Evolutionary conservation across 2,329 filamentous ascomycete genomes (phyloP), one percentile per base, ranked within the genome.

Genomic region (Ascochyta pisi): DNA sequence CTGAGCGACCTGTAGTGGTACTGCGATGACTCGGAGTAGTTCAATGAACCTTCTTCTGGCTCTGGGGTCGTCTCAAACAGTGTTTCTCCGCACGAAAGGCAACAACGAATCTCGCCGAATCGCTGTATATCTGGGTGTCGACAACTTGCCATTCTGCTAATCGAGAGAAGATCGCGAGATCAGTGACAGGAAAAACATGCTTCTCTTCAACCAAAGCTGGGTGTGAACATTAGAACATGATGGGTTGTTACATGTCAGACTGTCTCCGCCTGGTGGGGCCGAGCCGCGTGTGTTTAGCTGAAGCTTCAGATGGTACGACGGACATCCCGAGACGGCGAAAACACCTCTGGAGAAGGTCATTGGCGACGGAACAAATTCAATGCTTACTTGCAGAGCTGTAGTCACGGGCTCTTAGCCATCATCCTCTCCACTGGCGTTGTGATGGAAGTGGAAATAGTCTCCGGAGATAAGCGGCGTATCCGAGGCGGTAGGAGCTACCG

Each of bases 381-480:
- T 5, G 10, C 10, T 12, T 29, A 10, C 4, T 29, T 29, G 10
- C 4, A 34, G 9, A 35, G n/a, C 4, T 35, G n/a, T 3, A 35
- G 2, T 16, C n/a, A n/a, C 15, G n/a, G 16, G 15, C 8, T 16
- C 2, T 35, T n/a, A 16, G n/a, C 33, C 12, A 31, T 31, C 10
- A 15, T 31, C 12, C 12, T 3, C 29, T 31, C 29, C 29, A 31
- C 10, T 15, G 4, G 10, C 12, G 13, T 5, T 31, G 33, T 16
- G 15, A 16, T 16, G 15, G 34, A 37, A 13, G 15, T 46, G 37
- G 42, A 47, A 29, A 41, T 50, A 46, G 19, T 19, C 15, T 29
- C 27, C 43, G 53, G 53, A 56, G 53, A 56, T 56, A 56, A 39
- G 41, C 38, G 31, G 31, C 26, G n/a, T 34, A 15, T 43, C 37